Evolutionary conservation across 2,329 filamentous ascomycete genomes (phyloP).

Genomic region (Neonectria magnoliae): DNA sequence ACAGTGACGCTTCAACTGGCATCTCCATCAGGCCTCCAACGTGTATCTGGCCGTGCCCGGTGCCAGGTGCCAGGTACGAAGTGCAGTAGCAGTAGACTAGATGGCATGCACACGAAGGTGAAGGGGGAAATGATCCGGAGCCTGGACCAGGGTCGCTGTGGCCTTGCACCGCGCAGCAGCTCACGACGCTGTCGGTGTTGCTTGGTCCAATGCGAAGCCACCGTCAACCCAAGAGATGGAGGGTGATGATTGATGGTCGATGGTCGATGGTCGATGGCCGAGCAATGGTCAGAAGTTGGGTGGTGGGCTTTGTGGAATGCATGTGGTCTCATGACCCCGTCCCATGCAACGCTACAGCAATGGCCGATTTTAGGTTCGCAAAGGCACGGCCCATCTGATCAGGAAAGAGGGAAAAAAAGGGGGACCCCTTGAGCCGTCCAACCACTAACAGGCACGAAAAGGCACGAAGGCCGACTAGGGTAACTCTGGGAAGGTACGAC

Average conservation of each 20-base stretch:
- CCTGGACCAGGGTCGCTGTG: slow-evolving; percentile 13
- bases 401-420: slow-evolving; percentile 31
- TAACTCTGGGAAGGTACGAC: background rate
- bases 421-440: slow-evolving; percentile 32
- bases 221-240: slow-evolving; percentile 10
- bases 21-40: slow-evolving; percentile 17
- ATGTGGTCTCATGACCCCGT: slow-evolving; percentile 44
- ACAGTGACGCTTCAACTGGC: slow-evolving; percentile 8
- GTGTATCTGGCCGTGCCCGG: slow-evolving; percentile 14
- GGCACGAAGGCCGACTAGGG: slow-evolving; percentile 5
- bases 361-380: slow-evolving; percentile 44
- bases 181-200: background rate
- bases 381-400: slow-evolving; percentile 42
- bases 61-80: background rate
- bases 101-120: background rate
- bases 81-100: background rate
- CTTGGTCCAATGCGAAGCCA: slow-evolving; percentile 1
- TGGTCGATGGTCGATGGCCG: background rate
- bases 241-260: background rate
- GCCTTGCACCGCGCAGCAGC: background rate
- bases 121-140: slow-evolving; percentile 21
- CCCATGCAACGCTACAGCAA: slow-evolving; percentile 43
- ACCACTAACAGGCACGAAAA: slow-evolving; percentile 25
- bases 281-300: slow-evolving; percentile 33
- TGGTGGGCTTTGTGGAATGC: slow-evolving; percentile 37